Conservation (phyloP, 495 filamentous ascomycete genomes). For the Haplographium delicatum region DNA sequence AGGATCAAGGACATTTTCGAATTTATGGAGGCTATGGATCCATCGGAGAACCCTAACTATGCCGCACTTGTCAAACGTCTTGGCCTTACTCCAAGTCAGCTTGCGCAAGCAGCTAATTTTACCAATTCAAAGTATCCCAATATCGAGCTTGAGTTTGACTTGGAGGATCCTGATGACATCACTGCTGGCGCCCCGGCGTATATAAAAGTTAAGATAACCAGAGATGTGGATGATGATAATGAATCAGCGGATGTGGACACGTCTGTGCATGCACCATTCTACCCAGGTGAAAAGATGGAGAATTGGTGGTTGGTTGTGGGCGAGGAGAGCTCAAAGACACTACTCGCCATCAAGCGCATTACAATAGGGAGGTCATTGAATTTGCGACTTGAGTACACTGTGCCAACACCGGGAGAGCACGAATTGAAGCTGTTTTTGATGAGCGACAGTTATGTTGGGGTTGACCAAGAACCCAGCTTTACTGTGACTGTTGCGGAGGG, state of each 20-base stretch:
- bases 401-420: constrained; percentile 79
- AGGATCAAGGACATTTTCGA: constrained; percentile 90
- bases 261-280: constrained; percentile 93
- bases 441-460: constrained; percentile 96
- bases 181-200: constrained; percentile 75
- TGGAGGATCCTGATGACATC: constrained; percentile 74
- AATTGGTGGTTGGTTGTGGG: constrained; percentile 96
- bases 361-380: constrained; percentile 76
- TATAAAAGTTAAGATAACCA: constrained; percentile 80
- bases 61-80: constrained; percentile 66
- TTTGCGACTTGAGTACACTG: constrained; percentile 78
- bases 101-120: constrained; percentile 85
- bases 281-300: constrained; percentile 88
- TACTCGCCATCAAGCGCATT: constrained; percentile 91
- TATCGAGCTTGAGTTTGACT: constrained; percentile 81
- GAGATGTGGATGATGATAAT: constrained; percentile 61
- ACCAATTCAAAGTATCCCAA: constrained; percentile 97
- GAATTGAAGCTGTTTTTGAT: constrained; percentile 89
- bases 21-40: constrained; percentile 99
- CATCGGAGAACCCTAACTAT: constrained; percentile 80
- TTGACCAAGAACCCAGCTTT: constrained; percentile 93
- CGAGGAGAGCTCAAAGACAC: constrained; percentile 76
- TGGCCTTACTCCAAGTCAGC: constrained; percentile 72
- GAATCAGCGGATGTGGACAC: constrained; percentile 69
- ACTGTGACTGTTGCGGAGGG: constrained; percentile 80